A percentile compares a stretch with the other conserved stretches of the same genome.
Evolutionary conservation across 78 protist genomes (phyloP).

Genomic region (Bigelowiella natans): DNA sequence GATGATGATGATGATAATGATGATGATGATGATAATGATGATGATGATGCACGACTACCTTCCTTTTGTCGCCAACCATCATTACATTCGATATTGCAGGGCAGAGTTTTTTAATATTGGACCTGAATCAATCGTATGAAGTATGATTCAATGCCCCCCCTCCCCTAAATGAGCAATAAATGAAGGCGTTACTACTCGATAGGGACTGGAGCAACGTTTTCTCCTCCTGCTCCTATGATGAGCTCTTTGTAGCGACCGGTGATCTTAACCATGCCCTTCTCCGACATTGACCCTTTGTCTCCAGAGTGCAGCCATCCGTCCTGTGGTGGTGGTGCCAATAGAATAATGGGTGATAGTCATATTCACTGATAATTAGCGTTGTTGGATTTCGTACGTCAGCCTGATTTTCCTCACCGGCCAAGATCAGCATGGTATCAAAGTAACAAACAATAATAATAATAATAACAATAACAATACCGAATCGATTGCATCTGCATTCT

Average conservation of each 20-base stretch:
- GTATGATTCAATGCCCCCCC: too few species aligned
- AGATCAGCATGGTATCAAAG: too few species aligned
- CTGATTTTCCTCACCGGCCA: too few species aligned
- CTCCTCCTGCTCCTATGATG: constrained; percentile 86
- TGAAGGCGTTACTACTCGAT: too few species aligned
- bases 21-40: neutral
- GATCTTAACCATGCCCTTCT: constrained; percentile 45
- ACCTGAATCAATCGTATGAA: too few species aligned
- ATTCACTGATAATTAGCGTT: too few species aligned
- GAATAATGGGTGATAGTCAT: too few species aligned
- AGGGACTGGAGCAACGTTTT: constrained; percentile 72
- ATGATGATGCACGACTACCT: constrained; percentile 25
- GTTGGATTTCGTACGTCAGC: too few species aligned
- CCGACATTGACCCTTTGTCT: constrained; percentile 58
- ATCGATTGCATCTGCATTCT: neutral
- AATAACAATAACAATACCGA: too few species aligned
- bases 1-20: neutral
- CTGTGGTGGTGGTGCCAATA: too few species aligned
- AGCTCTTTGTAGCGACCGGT: constrained; percentile 75
- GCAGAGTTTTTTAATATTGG: constrained; percentile 28
- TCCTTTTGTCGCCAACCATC: neutral
- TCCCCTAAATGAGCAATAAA: too few species aligned
- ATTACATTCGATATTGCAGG: constrained; percentile 40
- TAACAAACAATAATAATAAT: too few species aligned
- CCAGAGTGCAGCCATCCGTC: constrained; percentile 77